Percentiles rank a stretch among this genome's conserved stretches.
These are phyloP conservation scores for Trichoderma guizhouense DNA, from an alignment of 2,329 filamentous ascomycete genomes.

Conservation along the genomic window DNA sequence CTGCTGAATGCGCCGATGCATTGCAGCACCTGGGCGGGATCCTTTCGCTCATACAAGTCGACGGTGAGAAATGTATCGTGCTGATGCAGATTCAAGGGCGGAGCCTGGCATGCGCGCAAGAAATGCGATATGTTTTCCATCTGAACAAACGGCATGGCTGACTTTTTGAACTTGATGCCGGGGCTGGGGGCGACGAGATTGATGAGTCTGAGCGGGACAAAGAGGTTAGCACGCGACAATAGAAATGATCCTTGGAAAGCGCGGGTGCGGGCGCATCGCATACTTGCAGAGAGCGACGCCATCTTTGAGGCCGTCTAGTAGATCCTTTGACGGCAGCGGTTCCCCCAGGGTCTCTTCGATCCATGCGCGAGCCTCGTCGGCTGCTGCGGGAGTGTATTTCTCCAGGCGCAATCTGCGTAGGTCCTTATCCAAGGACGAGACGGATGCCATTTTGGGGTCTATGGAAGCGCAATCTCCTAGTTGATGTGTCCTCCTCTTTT, in stretches of 20 bases:
- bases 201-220: slow-evolving; percentile 59
- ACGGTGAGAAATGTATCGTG: slow-evolving; percentile 97
- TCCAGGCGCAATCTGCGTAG: slow-evolving; percentile 88
- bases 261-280: slow-evolving; percentile 28
- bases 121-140: slow-evolving; percentile 99
- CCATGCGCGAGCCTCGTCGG: slow-evolving; percentile 80
- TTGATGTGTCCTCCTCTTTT: background rate
- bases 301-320: slow-evolving; percentile 84
- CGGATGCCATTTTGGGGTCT: slow-evolving; percentile 73
- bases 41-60: slow-evolving; percentile 92
- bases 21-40: slow-evolving; percentile 92
- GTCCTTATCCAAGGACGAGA: slow-evolving; percentile 90
- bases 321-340: slow-evolving; percentile 66
- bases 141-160: slow-evolving; percentile 95
- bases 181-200: slow-evolving; percentile 76
- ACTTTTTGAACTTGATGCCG: slow-evolving; percentile 85
- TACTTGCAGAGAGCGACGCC: slow-evolving; percentile 91
- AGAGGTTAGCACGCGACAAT: background rate
- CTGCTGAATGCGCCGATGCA: slow-evolving; percentile 90
- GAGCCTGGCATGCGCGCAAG: slow-evolving; percentile 78
- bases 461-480: background rate
- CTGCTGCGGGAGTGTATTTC: slow-evolving; percentile 87
- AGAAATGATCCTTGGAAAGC: background rate
- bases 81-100: slow-evolving; percentile 81
- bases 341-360: slow-evolving; percentile 79